Evolutionary conservation across 1,284 basidiomycete genomes (phyloP).

Genomic region (Boletellus deceptivus): DNA sequence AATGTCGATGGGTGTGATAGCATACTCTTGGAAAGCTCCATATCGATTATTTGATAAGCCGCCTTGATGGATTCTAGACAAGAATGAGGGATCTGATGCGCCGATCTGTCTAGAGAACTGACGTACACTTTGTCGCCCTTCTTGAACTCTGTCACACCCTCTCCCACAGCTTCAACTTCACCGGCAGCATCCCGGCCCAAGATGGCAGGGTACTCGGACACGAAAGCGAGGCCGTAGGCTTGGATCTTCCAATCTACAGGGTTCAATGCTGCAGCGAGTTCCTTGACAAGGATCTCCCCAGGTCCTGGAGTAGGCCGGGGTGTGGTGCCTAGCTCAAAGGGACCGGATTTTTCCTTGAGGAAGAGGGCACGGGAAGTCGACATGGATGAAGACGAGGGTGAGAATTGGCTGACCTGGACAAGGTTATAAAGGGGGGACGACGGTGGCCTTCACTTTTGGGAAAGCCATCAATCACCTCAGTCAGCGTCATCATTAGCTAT

Average conservation of each 20-base stretch:
- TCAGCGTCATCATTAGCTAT: too few species aligned
- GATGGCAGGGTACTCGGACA: slow-evolving; percentile 35
- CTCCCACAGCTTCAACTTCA: slow-evolving; percentile 45
- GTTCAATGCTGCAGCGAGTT: slow-evolving; percentile 22
- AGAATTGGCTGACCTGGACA: too few species aligned
- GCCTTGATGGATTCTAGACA: slow-evolving; percentile 29
- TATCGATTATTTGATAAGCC: slow-evolving; percentile 9
- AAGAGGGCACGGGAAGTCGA: slow-evolving; percentile 16
- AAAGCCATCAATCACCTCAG: too few species aligned
- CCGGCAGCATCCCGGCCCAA: slow-evolving; percentile 51
- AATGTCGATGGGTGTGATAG: slow-evolving; percentile 28
- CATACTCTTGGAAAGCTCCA: slow-evolving; percentile 36
- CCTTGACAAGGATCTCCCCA: slow-evolving; percentile 29
- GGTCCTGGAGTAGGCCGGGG: slow-evolving; percentile 14
- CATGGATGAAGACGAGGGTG: slow-evolving; percentile 4
- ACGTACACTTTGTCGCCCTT: slow-evolving; percentile 50
- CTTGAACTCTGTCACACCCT: slow-evolving; percentile 39
- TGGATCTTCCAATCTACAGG: slow-evolving; percentile 41
- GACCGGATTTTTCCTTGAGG: slow-evolving; percentile 25
- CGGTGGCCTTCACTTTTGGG: too few species aligned
- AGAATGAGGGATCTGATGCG: not conserved
- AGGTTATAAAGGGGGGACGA: too few species aligned
- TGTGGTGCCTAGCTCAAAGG: slow-evolving; percentile 15
- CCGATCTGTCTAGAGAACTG: not conserved
- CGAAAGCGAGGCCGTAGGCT: slow-evolving; percentile 14